phyloP scores from a whole-genome alignment of 106 monocot genomes.

The Agapanthus africanus region DNA sequence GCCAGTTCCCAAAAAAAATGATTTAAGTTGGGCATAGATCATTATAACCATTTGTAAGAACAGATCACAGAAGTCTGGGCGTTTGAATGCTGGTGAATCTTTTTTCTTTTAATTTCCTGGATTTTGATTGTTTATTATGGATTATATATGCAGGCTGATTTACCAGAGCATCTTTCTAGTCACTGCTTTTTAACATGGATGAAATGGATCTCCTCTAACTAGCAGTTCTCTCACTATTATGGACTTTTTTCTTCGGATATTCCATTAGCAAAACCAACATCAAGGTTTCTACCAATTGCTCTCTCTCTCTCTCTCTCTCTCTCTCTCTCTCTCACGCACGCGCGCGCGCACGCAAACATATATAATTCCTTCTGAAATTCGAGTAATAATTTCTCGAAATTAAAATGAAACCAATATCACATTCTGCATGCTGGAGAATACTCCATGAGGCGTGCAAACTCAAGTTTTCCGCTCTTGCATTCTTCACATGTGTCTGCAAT shows the following conservation, averaged over 20 bases:
- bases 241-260: neutral
- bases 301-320: neutral
- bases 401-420: neutral
- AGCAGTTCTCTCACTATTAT: neutral
- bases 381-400: no score
- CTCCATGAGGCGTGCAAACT: neutral
- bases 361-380: neutral
- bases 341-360: neutral
- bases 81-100: no score
- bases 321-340: neutral
- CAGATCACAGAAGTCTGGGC: no score
- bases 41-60: no score
- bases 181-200: slow-evolving; percentile 41
- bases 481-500: neutral
- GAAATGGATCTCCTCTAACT: slow-evolving; percentile 26
- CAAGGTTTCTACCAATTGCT: no score
- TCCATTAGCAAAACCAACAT: neutral
- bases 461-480: neutral
- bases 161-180: slow-evolving; percentile 45
- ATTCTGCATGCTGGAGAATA: neutral
- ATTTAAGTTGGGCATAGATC: no score
- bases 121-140: slow-evolving; percentile 5
- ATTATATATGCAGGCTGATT: slow-evolving; percentile 32
- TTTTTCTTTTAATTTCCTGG: no score
- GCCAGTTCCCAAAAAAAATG: no score